Percentiles rank a stretch among this genome's conserved stretches.
These are phyloP conservation scores for Melastoma malabathricum DNA, from an alignment of 345 rosid genomes.

Conservation along the genomic window DNA sequence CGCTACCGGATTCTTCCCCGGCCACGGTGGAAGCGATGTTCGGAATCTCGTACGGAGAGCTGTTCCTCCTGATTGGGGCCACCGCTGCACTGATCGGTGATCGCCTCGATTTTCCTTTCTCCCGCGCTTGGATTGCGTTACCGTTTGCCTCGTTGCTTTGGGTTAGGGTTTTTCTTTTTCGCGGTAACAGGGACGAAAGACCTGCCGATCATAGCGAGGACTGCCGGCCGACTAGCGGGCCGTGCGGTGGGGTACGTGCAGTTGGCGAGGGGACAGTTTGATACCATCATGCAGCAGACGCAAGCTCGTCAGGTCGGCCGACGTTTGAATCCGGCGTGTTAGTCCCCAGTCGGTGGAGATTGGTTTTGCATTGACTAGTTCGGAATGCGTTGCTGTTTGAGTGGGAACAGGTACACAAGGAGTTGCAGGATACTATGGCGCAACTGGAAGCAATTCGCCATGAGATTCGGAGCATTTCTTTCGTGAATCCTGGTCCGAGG, in stretches of 20 bases:
- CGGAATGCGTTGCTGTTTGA: not conserved
- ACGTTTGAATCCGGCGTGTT: not conserved
- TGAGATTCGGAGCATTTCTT: slow-evolving; percentile 58
- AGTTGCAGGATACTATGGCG: slow-evolving; percentile 74
- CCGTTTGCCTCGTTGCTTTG: not conserved
- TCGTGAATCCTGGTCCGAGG: slow-evolving; percentile 57
- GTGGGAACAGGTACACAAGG: slow-evolving; percentile 54
- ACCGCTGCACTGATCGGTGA: slow-evolving; percentile 59
- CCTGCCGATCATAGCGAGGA: slow-evolving; percentile 60
- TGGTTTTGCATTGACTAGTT: not conserved
- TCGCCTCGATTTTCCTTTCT: slow-evolving; percentile 3
- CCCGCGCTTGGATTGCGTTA: not conserved
- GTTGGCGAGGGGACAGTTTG: slow-evolving; percentile 80
- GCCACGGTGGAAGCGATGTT: slow-evolving; percentile 17
- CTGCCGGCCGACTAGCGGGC: slow-evolving; percentile 67
- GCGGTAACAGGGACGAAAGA: slow-evolving; percentile 56
- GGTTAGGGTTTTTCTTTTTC: not conserved
- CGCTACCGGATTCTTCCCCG: no score
- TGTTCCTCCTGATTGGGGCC: slow-evolving; percentile 49
- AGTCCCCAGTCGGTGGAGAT: not conserved
- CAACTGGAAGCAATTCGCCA: slow-evolving; percentile 80
- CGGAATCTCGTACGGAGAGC: slow-evolving; percentile 58
- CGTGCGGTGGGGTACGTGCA: slow-evolving; percentile 74
- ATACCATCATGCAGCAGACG: slow-evolving; percentile 69
- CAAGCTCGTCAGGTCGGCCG: slow-evolving; percentile 68